Base-by-base conservation (phyloP, 306 rosid genomes). In the Trifolium subterraneum region DNA sequence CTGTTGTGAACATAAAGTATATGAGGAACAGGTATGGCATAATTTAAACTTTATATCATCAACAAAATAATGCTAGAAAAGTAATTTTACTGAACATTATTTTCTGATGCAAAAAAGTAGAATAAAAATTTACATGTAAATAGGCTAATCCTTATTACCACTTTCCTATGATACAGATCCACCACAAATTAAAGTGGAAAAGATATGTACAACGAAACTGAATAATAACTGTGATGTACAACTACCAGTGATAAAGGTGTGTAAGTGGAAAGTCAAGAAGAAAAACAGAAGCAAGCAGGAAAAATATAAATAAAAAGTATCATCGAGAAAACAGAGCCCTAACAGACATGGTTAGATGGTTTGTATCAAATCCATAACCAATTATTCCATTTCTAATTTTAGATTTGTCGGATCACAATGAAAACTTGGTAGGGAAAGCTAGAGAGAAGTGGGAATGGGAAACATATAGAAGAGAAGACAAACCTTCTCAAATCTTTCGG, bases 401-500 rank as follows among this genome's bases (percentile, higher is more conserved):
- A 55, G 29, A 55, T 20, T 10, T 55, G 61, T 20, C 33, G 11
- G 15, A 22, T 22, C n/a, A 9, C 61, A 55, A 22, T 55, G 27
- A 51, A 51, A 50, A n/a, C 22, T n/a, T 50, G 60, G 60, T 19
- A 52, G 61, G 31, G 61, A 54, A 54, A 54, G 8, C 61, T 9
- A 22, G 14, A 55, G 15, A 54, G 33, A 56, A 23, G 35, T 22
- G 63, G 63, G 63, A 56, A 56, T 56, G 9, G 35, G 16, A 56
- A 55, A 55, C 23, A n/a, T 12, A 56, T 12, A 23, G 18, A 56
- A 56, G 35, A 56, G 63, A 56, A 36, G 63, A 56, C 82, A 41
- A 68, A 93, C 97, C 97, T 91, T 93, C 72, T 93, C 92, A 87
- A 93, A 93, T 84, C 98, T 89, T 78, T 93, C 98, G 0, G 98